Percentiles rank a stretch among this genome's conserved stretches.
phyloP scores from a whole-genome alignment of 495 filamentous ascomycete genomes.

The Neurospora tetrasperma region DNA sequence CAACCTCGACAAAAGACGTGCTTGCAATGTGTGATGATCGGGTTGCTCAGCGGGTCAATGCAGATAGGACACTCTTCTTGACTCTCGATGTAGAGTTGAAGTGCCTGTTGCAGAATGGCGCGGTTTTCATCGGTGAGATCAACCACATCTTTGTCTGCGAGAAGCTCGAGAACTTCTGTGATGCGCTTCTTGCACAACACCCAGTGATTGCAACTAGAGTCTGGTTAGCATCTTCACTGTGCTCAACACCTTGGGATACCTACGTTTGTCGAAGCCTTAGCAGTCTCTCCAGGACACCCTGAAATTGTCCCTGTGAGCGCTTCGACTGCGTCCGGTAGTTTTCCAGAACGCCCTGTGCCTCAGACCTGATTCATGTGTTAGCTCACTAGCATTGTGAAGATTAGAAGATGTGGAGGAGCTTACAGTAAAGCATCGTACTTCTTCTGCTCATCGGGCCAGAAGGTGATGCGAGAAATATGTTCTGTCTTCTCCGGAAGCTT shows the following conservation, averaged over 20 bases:
- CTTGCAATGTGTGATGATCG: constrained; percentile 82
- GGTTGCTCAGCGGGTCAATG: constrained; percentile 59
- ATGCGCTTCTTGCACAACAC: constrained; percentile 65
- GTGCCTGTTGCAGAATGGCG: constrained; percentile 61
- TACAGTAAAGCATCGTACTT: constrained; percentile 70
- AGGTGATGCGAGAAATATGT: constrained; percentile 69
- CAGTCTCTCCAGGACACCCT: constrained; percentile 65
- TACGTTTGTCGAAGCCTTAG: constrained; percentile 70
- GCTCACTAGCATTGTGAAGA: neutral
- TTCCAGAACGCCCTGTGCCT: constrained; percentile 64
- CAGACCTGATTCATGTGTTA: constrained; percentile 37
- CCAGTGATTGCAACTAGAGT: constrained; percentile 62
- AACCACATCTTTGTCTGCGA: constrained; percentile 58
- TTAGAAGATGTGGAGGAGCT: constrained; percentile 20
- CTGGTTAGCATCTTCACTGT: constrained; percentile 3
- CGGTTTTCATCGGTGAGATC: constrained; percentile 64
- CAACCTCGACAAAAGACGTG: constrained; percentile 71
- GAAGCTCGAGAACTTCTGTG: constrained; percentile 53
- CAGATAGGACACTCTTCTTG: constrained; percentile 82
- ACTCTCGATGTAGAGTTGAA: constrained; percentile 69
- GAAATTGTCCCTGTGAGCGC: constrained; percentile 36
- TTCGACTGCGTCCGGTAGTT: constrained; percentile 41
- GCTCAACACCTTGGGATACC: neutral
- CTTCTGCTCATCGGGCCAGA: constrained; percentile 62
- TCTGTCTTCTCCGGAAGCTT: constrained; percentile 69